These are phyloP conservation scores for Leersia perrieri DNA, from an alignment of 176 grass and related monocot species.

Conservation along the genomic window DNA sequence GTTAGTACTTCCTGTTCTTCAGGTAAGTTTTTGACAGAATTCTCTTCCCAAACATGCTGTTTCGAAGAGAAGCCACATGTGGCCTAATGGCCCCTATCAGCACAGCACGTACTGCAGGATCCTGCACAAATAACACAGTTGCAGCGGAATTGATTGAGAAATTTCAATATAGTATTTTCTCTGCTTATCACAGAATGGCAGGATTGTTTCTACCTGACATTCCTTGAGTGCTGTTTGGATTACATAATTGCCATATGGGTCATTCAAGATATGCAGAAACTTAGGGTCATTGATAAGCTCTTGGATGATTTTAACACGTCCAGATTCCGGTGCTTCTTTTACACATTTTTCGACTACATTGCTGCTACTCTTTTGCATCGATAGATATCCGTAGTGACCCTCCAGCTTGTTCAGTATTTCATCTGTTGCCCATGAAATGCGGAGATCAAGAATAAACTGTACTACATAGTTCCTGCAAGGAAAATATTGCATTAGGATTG, in stretches of 20 bases:
- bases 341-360: constrained; percentile 82
- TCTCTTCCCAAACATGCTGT: constrained; percentile 59
- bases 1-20: constrained; percentile 37
- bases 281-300: constrained; percentile 56
- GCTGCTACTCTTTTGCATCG: constrained; percentile 75
- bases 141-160: background rate
- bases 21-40: constrained; percentile 51
- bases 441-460: constrained; percentile 57
- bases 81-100: constrained; percentile 44
- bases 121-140: constrained; percentile 24
- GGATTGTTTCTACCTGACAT: constrained; percentile 39
- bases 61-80: constrained; percentile 33
- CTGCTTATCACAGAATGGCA: background rate
- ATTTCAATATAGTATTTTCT: background rate
- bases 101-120: constrained; percentile 8
- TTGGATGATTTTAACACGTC: constrained; percentile 42
- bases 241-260: constrained; percentile 78
- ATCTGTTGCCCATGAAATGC: constrained; percentile 40
- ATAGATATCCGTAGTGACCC: constrained; percentile 38
- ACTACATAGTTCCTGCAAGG: constrained; percentile 74
- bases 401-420: constrained; percentile 57
- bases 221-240: constrained; percentile 53
- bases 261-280: constrained; percentile 36
- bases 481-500: background rate
- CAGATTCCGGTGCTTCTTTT: constrained; percentile 7